Base-by-base conservation (phyloP, 2,329 filamentous ascomycete genomes). In the Fusarium verticillioides region DNA sequence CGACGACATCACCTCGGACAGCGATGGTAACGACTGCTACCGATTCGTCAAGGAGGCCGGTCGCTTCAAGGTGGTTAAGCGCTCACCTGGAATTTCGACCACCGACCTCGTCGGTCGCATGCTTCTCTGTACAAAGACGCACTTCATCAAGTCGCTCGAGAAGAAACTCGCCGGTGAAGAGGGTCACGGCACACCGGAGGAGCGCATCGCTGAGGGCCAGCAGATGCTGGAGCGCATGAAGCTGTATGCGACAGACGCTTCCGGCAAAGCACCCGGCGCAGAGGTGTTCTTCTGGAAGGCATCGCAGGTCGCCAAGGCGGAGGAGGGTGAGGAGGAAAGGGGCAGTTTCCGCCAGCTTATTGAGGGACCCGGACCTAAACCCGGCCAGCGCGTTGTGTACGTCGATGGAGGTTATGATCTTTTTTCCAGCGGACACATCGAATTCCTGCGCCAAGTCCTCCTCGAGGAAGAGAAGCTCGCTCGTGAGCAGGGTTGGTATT, bases 61-160 rank as follows among this genome's bases (percentile, higher is more conserved):
- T 18, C 90, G 96, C 47, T 99, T 99, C 89, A 95, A 97, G 84
- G 94, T 99, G 23, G 96, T 99, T 50, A 97, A 97, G 85, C 90
- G 96, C 72, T 98, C 96, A 5, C 96, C 96, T 0, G 95, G 94
- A 67, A 99, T 99, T 79, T 97, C 94, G 15, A 99, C 96, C 4
- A 99, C 96, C 7, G 96, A 99, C 80, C 89, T 99, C n/a, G 96
- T 99, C 32, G 96, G 96, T 26, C 92, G 96, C 78, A 99, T 99
- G 96, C 87, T 99, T 78, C 87, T 98, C 21, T 98, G 95, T 86
- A 98, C 96, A n/a, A 92, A 92, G 80, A 93, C 91, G 28, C 96
- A 99, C 84, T 97, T 97, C 80, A 96, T 98, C 81, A 92, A 91
- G 78, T 95, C 93, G 1, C 87, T 98, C 47, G 88, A 92, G 75